phyloP scores from a whole-genome alignment of 2,329 filamentous ascomycete genomes.

The Fusarium secorum region DNA sequence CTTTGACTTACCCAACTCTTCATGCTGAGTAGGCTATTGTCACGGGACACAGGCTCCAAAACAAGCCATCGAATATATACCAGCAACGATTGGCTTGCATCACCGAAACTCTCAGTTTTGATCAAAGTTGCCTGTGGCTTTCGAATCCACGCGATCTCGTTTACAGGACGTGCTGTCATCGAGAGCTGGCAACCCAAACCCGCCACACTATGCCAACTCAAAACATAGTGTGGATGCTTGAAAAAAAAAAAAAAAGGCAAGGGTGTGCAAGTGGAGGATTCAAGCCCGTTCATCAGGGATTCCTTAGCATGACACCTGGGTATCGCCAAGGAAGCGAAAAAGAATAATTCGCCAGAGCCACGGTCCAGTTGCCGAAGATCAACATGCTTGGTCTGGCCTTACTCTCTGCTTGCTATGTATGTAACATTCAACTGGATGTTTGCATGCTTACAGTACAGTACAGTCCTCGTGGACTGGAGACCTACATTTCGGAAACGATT shows the following conservation, averaged over 20 bases:
- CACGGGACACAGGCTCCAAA: not conserved
- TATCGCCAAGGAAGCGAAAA: slow-evolving; percentile 42
- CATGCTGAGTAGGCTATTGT: not conserved
- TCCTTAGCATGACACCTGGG: slow-evolving; percentile 20
- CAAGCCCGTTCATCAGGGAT: slow-evolving; percentile 31
- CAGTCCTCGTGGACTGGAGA: not conserved
- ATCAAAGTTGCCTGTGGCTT: slow-evolving; percentile 21
- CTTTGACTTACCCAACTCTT: not conserved
- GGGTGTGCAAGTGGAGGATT: slow-evolving; percentile 30
- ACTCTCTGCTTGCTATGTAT: not conserved
- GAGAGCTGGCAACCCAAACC: slow-evolving; percentile 6
- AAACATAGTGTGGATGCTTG: slow-evolving; percentile 24
- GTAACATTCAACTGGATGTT: not conserved
- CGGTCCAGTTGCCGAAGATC: slow-evolving; percentile 23
- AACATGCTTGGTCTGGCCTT: slow-evolving; percentile 3
- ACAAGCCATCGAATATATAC: not conserved
- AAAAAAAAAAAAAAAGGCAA: slow-evolving; percentile 20
- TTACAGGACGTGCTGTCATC: slow-evolving; percentile 15
- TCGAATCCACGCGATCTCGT: slow-evolving; percentile 12
- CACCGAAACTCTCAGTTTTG: slow-evolving; percentile 9
- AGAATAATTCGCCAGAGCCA: slow-evolving; percentile 39
- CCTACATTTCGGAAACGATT: not conserved
- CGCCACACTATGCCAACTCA: slow-evolving; percentile 22
- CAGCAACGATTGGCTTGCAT: slow-evolving; percentile 5
- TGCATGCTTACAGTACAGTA: not conserved